Evolutionary conservation across 208 protist species (phyloP).

Genomic region (Zelonia costaricensis): DNA sequence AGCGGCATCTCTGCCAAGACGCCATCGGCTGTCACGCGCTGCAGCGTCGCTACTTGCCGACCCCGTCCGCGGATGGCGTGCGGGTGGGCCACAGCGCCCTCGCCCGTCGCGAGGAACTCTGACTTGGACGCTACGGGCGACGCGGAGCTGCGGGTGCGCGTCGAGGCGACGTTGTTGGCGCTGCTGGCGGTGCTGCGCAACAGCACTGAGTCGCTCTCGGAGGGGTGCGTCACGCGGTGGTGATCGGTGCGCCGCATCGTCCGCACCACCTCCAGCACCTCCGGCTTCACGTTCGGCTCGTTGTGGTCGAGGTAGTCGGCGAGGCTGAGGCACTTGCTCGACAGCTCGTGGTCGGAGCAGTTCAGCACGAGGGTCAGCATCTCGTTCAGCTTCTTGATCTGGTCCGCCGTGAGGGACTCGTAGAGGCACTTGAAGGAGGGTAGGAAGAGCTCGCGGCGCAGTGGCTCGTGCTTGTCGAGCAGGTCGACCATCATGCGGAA

Average conservation of each 20-base stretch:
- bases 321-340: constrained; percentile 81
- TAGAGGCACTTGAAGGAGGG: constrained; percentile 91
- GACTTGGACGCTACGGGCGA: constrained; percentile 1
- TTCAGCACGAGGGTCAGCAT: constrained; percentile 83
- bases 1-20: neutral
- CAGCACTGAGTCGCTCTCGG: constrained; percentile 31
- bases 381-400: constrained; percentile 87
- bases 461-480: constrained; percentile 90
- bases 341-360: constrained; percentile 80
- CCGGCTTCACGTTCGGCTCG: constrained; percentile 66
- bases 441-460: constrained; percentile 87
- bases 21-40: constrained; percentile 1
- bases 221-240: constrained; percentile 31
- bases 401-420: constrained; percentile 79
- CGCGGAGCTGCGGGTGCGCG: constrained; percentile 8
- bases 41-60: constrained; percentile 1
- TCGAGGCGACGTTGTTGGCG: constrained; percentile 15
- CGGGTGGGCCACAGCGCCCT: constrained; percentile 7
- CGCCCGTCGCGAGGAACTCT: constrained; percentile 8
- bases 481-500: constrained; percentile 92
- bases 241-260: constrained; percentile 51
- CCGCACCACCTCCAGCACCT: constrained; percentile 71
- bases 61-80: constrained; percentile 1
- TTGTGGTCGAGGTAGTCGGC: constrained; percentile 92
- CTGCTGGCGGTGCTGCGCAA: constrained; percentile 37